Base-by-base conservation (phyloP, 2,329 filamentous ascomycete species). In the Leptographium flavum region DNA sequence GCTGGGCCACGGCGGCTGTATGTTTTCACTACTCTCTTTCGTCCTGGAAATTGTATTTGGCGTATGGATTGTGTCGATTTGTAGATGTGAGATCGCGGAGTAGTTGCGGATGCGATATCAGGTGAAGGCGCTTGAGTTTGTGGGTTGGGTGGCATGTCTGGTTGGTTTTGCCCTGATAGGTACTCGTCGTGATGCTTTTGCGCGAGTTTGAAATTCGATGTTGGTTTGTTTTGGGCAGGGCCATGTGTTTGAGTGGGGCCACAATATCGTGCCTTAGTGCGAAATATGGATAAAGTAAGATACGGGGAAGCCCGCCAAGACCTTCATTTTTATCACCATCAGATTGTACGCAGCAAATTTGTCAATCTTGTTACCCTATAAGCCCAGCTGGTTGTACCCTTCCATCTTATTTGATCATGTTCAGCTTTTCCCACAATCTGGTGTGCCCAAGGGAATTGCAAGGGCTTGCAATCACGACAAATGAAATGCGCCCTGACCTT, bases 401-500 rank as follows among this genome's bases (percentile, higher is more conserved):
- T n/a, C n/a, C n/a, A n/a, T n/a, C n/a, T n/a, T n/a, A n/a, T n/a
- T n/a, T n/a, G n/a, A n/a, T n/a, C n/a, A n/a, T n/a, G n/a, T n/a
- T n/a, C n/a, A n/a, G n/a, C n/a, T n/a, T n/a, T n/a, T n/a, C n/a
- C n/a, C n/a, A n/a, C n/a, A n/a, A n/a, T n/a, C n/a, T n/a, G n/a
- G n/a, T n/a, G n/a, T n/a, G n/a, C n/a, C n/a, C n/a, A n/a, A n/a
- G n/a, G n/a, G n/a, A n/a, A n/a, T n/a, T n/a, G n/a, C n/a, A n/a
- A n/a, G n/a, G n/a, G n/a, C 22, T 25, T 23, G 30, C 22, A 10
- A 35, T 53, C 40, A 94, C 49, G 88, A 94, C 53, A 98, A 71
- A 65, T 96, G 92, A 74, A 98, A 98, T 49, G 93, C 92, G 27
- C 92, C 92, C 61, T 98, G 92, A 22, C 92, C 92, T 67, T 98